These are phyloP conservation scores for Sphagnum contortum DNA, from an alignment of 225 moss, liverwort and hornwort genomes.

Conservation along the genomic window DNA sequence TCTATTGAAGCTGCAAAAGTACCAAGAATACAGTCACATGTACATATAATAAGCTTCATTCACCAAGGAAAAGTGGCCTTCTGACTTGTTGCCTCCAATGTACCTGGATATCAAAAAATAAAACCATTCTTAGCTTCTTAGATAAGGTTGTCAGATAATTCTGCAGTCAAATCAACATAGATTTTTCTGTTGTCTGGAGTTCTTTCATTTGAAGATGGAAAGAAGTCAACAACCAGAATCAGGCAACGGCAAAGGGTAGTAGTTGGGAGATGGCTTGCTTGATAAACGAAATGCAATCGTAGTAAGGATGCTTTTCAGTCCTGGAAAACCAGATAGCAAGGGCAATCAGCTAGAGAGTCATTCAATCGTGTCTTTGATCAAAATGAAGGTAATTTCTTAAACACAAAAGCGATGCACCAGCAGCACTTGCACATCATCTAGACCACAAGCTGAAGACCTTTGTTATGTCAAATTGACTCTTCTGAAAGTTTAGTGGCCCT, in stretches of 20 bases:
- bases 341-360: slow-evolving; percentile 1
- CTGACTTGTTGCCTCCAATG: slow-evolving; percentile 79
- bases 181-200: too few species aligned
- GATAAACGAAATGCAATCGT: too few species aligned
- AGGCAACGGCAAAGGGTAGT: too few species aligned
- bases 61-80: slow-evolving; percentile 84
- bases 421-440: not conserved
- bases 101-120: slow-evolving; percentile 54
- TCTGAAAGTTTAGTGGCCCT: too few species aligned
- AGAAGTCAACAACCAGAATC: too few species aligned
- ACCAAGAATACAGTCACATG: too few species aligned
- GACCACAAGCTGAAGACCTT: too few species aligned
- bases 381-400: not conserved
- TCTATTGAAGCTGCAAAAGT: too few species aligned
- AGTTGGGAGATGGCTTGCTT: too few species aligned
- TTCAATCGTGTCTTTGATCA: not conserved
- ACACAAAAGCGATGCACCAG: not conserved
- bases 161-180: slow-evolving; percentile 32
- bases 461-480: too few species aligned
- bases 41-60: too few species aligned
- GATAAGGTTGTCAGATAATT: slow-evolving; percentile 54
- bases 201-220: too few species aligned
- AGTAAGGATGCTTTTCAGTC: slow-evolving; percentile 47
- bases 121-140: not conserved
- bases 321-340: slow-evolving; percentile 22